Evolutionary conservation across 2,329 filamentous ascomycete genomes (phyloP).

Genomic region (Aschersonia sp.): DNA sequence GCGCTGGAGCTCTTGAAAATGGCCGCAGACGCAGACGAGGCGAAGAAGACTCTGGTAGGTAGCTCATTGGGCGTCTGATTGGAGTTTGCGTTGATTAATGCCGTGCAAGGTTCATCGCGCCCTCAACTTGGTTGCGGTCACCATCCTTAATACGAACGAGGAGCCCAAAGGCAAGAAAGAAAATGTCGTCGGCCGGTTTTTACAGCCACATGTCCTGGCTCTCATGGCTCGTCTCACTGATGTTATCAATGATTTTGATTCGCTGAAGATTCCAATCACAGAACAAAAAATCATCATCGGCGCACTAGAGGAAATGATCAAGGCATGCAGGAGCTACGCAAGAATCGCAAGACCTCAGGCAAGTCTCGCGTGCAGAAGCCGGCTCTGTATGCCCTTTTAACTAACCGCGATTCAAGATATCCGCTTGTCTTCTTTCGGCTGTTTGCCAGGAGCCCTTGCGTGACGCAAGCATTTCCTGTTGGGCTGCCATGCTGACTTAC

Average conservation of each 20-base stretch:
- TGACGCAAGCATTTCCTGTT: conserved; percentile 66
- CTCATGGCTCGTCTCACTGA: conserved; percentile 75
- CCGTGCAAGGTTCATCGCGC: conserved; percentile 28
- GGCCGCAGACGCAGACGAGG: conserved; percentile 52
- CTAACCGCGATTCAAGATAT: conserved; percentile 42
- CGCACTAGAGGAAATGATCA: conserved; percentile 80
- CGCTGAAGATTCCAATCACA: conserved; percentile 35
- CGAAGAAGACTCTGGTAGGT: conserved; percentile 42
- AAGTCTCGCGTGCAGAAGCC: conserved; percentile 12
- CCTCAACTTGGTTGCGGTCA: conserved; percentile 28
- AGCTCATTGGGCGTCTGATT: background rate
- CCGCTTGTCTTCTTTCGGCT: conserved; percentile 80
- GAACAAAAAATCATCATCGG: conserved; percentile 68
- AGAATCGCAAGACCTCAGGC: conserved; percentile 77
- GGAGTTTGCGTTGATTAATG: background rate
- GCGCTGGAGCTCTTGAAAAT: conserved; percentile 72
- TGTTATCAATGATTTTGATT: conserved; percentile 52
- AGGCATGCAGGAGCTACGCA: conserved; percentile 56
- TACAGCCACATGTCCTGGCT: conserved; percentile 72
- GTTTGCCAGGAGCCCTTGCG: conserved; percentile 63
- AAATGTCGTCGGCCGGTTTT: conserved; percentile 55
- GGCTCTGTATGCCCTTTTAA: background rate
- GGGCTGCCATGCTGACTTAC: conserved; percentile 62
- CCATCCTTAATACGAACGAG: conserved; percentile 23
- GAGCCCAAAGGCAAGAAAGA: conserved; percentile 31